Evolutionary conservation across 2,329 filamentous ascomycete genomes (phyloP), one percentile per base, ranked within the genome.

Genomic region (Colletotrichum navitas): DNA sequence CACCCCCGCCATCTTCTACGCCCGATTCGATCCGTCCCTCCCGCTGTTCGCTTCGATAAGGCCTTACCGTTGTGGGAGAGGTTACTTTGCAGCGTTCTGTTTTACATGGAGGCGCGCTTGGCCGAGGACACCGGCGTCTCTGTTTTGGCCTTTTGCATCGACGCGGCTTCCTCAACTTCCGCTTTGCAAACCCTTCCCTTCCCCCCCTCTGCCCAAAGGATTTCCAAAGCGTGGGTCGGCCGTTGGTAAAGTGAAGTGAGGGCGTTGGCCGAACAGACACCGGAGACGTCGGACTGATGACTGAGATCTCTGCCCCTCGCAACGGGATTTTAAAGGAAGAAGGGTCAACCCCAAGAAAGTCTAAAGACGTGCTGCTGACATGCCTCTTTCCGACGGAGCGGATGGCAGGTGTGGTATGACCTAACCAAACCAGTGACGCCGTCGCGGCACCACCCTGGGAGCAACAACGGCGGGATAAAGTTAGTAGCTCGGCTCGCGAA

Each of bases 341-440:
- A 61, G 16, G 24, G 24, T 41, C 7, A 12, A 52, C 4, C 21
- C 21, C 45, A 60, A 8, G 2, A 43, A 66, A 54, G 58, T n/a
- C 34, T 60, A 47, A 60, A 5, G 39, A 32, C 60, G 26, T 32
- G 47, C 36, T n/a, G 39, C 32, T n/a, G 63, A 45, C 62, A 21
- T 32, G 6, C 3, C 10, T 32, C 54, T 55, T 61, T 70, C 45
- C 59, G 62, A 66, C 54, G 47, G 34, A 41, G 60, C n/a, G 54
- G 54, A 32, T 51, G 45, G 6, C 45, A 24, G 39, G n/a, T 18
- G 39, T n/a, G 47, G 39, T n/a, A 39, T 2, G 45, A 41, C 41
- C 11, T 41, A 10, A 4, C 4, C 45, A 12, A 8, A 16, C 36
- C 6, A 21, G 16, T 5, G 41, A 66, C 63, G 43, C 54, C 62